A percentile compares a stretch with the other conserved stretches of the same genome.
phyloP scores from a whole-genome alignment of 2,329 filamentous ascomycete genomes.

The Endocalyx cinctus region DNA sequence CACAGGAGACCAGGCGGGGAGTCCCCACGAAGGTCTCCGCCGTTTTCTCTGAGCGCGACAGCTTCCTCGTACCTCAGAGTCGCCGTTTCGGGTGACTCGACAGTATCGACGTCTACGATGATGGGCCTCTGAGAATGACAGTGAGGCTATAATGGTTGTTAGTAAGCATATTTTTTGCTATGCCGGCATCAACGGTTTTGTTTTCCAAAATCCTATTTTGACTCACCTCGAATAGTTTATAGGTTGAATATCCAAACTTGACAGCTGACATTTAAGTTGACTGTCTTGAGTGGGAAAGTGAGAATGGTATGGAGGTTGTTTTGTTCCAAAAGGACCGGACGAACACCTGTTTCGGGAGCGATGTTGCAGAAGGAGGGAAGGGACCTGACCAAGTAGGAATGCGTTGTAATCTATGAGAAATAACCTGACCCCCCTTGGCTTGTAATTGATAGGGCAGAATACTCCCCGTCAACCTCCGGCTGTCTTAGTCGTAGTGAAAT shows the following conservation, averaged over 20 bases:
- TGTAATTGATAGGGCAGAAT: too few relatives aligned
- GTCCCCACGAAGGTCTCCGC: conserved; percentile 51
- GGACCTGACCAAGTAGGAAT: conserved; percentile 9
- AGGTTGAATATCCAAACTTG: conserved; percentile 51
- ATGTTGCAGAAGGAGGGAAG: conserved; percentile 22
- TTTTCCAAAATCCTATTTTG: too few relatives aligned
- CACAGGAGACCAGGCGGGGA: conserved; percentile 58
- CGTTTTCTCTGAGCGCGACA: conserved; percentile 45
- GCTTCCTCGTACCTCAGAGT: conserved; percentile 54
- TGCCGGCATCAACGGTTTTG: too few relatives aligned
- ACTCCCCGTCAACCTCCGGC: too few relatives aligned
- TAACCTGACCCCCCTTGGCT: too few relatives aligned
- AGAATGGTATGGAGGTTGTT: conserved; percentile 24
- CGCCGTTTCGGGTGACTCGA: conserved; percentile 54
- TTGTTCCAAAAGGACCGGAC: conserved; percentile 25
- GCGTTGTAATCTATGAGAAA: too few relatives aligned
- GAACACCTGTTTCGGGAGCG: conserved; percentile 33
- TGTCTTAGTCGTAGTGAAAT: too few relatives aligned
- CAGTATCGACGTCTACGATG: conserved; percentile 50
- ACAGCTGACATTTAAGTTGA: conserved; percentile 46
- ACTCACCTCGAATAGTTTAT: conserved; percentile 59
- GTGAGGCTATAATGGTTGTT: conserved; percentile 37
- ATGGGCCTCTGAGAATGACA: conserved; percentile 52
- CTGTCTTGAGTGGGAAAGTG: too few relatives aligned
- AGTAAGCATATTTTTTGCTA: background rate